Evolutionary conservation across 73 alveolate species (phyloP), one percentile per base, ranked within the genome.

Genomic region (Breviolum minutum): DNA sequence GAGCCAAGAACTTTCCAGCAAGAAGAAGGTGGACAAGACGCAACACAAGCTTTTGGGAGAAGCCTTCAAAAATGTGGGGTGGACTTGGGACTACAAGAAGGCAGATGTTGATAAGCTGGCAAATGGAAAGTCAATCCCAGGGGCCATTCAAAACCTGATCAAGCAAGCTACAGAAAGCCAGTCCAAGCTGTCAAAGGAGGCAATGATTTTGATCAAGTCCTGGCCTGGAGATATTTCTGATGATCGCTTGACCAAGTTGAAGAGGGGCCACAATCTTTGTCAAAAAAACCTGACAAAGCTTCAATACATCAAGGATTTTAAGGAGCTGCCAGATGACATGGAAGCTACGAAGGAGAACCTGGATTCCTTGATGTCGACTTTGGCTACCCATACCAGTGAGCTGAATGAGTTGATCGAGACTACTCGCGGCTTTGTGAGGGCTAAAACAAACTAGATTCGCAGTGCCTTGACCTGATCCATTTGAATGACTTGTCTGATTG

Each of bases 291-390:
- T 16, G 70, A 14, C 54, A 0, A 24, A 82, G 71, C 16, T 82
- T 29, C 17, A 9, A 11, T 70, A 82, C 73, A 40, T 82, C 20
- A 14, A 48, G 54, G 71, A 82, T 29, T 40, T 82, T 16, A 16
- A 82, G 29, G 40, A 82, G 91, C n/a, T 82, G 74, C 74, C 74
- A 66, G 74, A 66, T 66, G 74, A 66, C 74, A 66, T 66, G 74
- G 74, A 66, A 7, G 26, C 74, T 20, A 66, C 74, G 74, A 66
- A 66, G 74, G 16, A 13, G 26, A 66, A 66, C 22, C 54, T 66
- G 74, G 74, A 66, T 20, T 2, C 16, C 26, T 1, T 66, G 26
- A 66, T 66, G 74, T 16, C 22, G 8, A 20, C 2, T 1, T 16
- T 66, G 74, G 74, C 74, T 20, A 66, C 74, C 26, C 74, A 66